Evolutionary conservation across 140 eudicot genomes (phyloP).

Genomic region (Bidens hawaiensis): DNA sequence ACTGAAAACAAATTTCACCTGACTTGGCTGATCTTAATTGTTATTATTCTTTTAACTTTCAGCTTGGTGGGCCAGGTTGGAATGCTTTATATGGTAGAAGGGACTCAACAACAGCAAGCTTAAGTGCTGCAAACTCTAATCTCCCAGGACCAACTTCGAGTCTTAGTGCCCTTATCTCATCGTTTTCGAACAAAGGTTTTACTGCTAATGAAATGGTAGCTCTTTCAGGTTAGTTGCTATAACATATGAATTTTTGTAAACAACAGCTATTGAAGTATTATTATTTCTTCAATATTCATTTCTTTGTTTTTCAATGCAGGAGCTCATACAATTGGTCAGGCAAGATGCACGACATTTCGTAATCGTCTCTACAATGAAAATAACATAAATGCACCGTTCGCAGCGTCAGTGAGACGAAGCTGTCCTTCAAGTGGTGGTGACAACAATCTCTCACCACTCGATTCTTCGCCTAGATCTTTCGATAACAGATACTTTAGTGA

Average conservation of each 20-base stretch:
- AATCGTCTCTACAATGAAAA: constrained; percentile 51
- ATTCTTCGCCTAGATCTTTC: constrained; percentile 34
- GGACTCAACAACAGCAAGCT: constrained; percentile 79
- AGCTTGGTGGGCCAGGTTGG: constrained; percentile 83
- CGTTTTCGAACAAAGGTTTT: constrained; percentile 64
- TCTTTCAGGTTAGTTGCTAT: constrained; percentile 47
- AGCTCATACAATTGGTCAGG: constrained; percentile 66
- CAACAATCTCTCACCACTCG: constrained; percentile 55
- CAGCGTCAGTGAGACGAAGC: constrained; percentile 35
- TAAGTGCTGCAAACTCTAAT: constrained; percentile 47
- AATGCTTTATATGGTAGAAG: constrained; percentile 53
- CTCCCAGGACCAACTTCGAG: constrained; percentile 47
- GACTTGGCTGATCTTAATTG: not conserved
- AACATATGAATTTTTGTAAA: too few relatives aligned
- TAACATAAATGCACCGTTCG: constrained; percentile 52
- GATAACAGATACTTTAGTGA: constrained; percentile 48
- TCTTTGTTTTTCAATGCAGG: constrained; percentile 11
- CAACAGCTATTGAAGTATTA: not conserved
- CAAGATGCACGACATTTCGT: constrained; percentile 52
- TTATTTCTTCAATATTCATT: too few relatives aligned
- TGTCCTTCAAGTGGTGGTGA: constrained; percentile 75
- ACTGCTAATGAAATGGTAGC: constrained; percentile 73
- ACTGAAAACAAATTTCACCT: not conserved
- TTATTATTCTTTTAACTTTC: not conserved
- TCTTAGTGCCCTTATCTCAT: constrained; percentile 49